Evolutionary conservation across 371 early-diverging fungal species (phyloP).

Genomic region (Mortierella sp.): DNA sequence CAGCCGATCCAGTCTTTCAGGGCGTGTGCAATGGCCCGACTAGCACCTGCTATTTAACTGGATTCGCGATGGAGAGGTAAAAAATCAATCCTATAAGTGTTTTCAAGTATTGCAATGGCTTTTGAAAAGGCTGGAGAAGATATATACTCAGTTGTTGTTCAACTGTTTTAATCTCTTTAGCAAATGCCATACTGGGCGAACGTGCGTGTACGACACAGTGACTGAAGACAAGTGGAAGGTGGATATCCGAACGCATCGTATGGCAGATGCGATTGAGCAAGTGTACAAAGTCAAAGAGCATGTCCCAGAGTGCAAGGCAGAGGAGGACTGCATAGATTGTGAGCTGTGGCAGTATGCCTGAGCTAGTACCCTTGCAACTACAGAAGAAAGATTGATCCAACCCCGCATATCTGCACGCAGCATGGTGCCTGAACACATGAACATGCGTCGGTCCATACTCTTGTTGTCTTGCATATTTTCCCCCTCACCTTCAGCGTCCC

Average conservation of each 20-base stretch:
- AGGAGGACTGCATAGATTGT: slow-evolving; percentile 79
- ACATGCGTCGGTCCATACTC: no score
- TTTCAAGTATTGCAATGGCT: no score
- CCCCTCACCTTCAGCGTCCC: no score
- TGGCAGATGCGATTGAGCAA: slow-evolving; percentile 83
- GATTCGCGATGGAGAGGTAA: slow-evolving; percentile 89
- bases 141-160: slow-evolving; percentile 49
- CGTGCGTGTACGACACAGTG: slow-evolving; percentile 76
- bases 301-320: slow-evolving; percentile 65
- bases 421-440: no score
- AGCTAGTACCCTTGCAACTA: no score
- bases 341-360: slow-evolving; percentile 78
- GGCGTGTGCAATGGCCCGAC: slow-evolving; percentile 84
- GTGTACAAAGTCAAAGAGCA: slow-evolving; percentile 66
- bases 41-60: slow-evolving; percentile 87
- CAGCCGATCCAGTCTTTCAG: slow-evolving; percentile 91
- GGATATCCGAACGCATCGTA: slow-evolving; percentile 82
- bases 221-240: slow-evolving; percentile 74
- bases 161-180: slow-evolving; percentile 25
- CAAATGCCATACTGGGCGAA: slow-evolving; percentile 67
- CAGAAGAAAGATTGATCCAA: neutral
- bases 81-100: neutral
- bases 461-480: no score
- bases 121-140: no score
- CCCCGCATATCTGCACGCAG: no score